phyloP scores from a whole-genome alignment of 208 protist genomes.

The Naegleria lovaniensis region DNA sequence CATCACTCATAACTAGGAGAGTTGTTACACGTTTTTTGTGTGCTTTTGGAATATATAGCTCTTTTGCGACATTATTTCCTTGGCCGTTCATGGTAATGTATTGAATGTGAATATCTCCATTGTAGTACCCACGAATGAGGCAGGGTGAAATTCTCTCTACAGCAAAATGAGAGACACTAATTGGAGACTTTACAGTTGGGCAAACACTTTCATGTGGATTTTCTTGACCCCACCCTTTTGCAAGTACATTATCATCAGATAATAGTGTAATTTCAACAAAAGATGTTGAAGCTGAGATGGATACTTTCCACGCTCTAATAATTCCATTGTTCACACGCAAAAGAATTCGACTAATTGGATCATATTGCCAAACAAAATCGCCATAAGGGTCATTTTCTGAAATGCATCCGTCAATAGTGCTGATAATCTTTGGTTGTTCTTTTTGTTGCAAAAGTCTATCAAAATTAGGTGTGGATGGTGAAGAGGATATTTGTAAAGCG shows the following conservation, averaged over 20 bases:
- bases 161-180: background rate
- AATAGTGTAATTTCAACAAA: too few species aligned
- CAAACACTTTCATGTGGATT: background rate
- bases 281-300: background rate
- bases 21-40: conserved; percentile 15
- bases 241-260: background rate
- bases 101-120: conserved; percentile 5
- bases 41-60: background rate
- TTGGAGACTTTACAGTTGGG: background rate
- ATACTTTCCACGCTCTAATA: background rate
- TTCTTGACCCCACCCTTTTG: background rate
- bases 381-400: background rate
- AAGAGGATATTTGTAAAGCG: background rate
- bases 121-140: background rate
- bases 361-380: background rate
- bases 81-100: background rate
- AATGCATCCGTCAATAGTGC: background rate
- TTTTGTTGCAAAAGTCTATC: background rate
- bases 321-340: background rate
- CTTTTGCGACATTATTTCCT: background rate
- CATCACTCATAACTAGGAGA: background rate
- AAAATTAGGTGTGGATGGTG: background rate
- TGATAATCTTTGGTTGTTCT: background rate
- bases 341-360: background rate
- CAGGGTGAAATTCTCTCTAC: background rate